A percentile compares a stretch with the other conserved stretches of the same genome.
phyloP scores from a whole-genome alignment of 2,329 filamentous ascomycete genomes.

The Pseudocercospora fuligena region DNA sequence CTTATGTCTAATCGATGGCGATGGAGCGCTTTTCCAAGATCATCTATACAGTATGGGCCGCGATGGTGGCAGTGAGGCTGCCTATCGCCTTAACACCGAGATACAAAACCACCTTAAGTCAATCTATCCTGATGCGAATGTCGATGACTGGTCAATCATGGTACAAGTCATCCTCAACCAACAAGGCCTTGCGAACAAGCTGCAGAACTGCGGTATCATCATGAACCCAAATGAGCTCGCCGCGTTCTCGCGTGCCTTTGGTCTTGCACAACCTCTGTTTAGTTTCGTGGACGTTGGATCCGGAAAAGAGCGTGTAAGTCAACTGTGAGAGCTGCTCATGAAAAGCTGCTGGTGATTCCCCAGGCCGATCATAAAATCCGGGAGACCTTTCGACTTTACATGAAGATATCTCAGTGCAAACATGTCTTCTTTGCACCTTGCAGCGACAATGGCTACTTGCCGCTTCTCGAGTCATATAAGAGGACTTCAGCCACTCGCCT shows the following conservation, averaged over 20 bases:
- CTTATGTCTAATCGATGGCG: constrained; percentile 55
- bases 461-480: constrained; percentile 52
- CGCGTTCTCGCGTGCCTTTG: constrained; percentile 51
- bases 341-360: constrained; percentile 20
- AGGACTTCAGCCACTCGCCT: constrained; percentile 47
- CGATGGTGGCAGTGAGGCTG: constrained; percentile 54
- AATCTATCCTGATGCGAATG: constrained; percentile 45
- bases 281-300: constrained; percentile 54
- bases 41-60: constrained; percentile 47
- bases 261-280: constrained; percentile 51
- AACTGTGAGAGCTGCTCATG: neutral
- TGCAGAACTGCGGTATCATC: constrained; percentile 49
- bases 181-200: constrained; percentile 50
- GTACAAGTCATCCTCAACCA: constrained; percentile 55
- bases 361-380: constrained; percentile 51
- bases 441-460: constrained; percentile 53
- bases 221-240: constrained; percentile 46
- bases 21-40: constrained; percentile 54
- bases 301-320: constrained; percentile 46
- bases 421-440: constrained; percentile 54
- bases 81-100: constrained; percentile 48
- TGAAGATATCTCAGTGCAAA: constrained; percentile 52
- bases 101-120: constrained; percentile 49
- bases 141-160: constrained; percentile 51
- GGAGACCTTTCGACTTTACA: constrained; percentile 54